These are phyloP conservation scores for Penicillium sp. DNA, from an alignment of 2,329 filamentous ascomycete species.

Conservation along the genomic window DNA sequence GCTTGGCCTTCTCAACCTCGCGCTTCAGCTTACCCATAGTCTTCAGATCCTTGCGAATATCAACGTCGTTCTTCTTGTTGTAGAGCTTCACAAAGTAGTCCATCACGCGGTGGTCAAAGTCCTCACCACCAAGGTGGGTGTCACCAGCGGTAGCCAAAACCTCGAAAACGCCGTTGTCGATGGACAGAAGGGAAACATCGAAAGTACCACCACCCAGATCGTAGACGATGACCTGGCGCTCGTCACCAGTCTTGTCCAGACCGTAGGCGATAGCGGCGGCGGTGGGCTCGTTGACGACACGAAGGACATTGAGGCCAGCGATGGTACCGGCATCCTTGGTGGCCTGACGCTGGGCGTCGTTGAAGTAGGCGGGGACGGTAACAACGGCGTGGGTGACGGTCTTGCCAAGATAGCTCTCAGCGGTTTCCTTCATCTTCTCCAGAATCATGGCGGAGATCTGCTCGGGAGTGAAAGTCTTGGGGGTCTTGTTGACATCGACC, in stretches of 20 bases:
- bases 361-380: conserved; percentile 97
- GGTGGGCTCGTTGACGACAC: conserved; percentile 95
- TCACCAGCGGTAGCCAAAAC: conserved; percentile 94
- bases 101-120: conserved; percentile 98
- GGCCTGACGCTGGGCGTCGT: conserved; percentile 94
- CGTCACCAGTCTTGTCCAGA: conserved; percentile 79
- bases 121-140: conserved; percentile 96
- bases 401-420: conserved; percentile 63
- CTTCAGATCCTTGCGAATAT: conserved; percentile 93
- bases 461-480: conserved; percentile 67
- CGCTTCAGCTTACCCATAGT: conserved; percentile 99
- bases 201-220: conserved; percentile 94
- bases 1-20: conserved; percentile 99
- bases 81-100: conserved; percentile 94
- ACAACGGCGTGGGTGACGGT: conserved; percentile 70
- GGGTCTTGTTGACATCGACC: conserved; percentile 59
- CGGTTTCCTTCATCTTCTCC: conserved; percentile 68
- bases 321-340: conserved; percentile 94
- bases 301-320: conserved; percentile 90
- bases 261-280: conserved; percentile 94
- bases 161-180: conserved; percentile 91
- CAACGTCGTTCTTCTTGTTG: conserved; percentile 96
- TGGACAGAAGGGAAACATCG: conserved; percentile 90
- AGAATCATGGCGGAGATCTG: conserved; percentile 68
- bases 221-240: conserved; percentile 89